Base-by-base conservation (phyloP, 164 flowering plant species). In the Buxus sempervirens region DNA sequence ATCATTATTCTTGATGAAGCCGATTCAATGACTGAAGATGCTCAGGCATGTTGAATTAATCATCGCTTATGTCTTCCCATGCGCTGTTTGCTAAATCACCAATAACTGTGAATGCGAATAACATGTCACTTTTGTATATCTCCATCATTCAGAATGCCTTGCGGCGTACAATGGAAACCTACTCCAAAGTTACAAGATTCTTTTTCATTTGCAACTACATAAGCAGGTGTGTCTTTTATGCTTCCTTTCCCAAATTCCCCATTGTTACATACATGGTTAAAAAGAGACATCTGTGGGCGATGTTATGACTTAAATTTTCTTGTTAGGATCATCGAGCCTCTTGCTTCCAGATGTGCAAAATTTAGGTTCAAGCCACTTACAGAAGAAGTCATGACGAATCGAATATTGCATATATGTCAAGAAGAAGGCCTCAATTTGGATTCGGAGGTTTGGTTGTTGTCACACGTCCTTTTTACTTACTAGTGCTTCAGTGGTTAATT, bases 21-120 rank as follows among this genome's bases (percentile, higher is more conserved):
- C 58, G 99, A 96, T 84, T 93, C 98, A 58, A 96, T 96, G 99
- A 96, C 99, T 41, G 97, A 96, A 84, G 99, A 93, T 90, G 99
- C 99, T 62, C 98, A 93, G 91, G 98, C 75, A 81, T 60, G 84
- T 71, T 41, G 28, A 60, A 20, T 55, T 4, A 10, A 54, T 41
- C 5, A 58, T 67, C 22, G 41, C 58, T 42, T 36, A 26, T 48
- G 58, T 10, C n/a, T 56, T 55, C 49, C 38, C 25, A 19, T 22
- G 26, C 8, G 55, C 25, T 19, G 15, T n/a, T 62, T 62, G 16
- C 16, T 38, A 21, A 25, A 60, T 53, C 61, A 62, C 15, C 51
- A 51, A 20, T 63, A 12, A n/a, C n/a, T 62, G 25, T 6, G 16
- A 64, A 26, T 26, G 19, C 42, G 54, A 26, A 28, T 63, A 49